Percentiles rank a stretch among this genome's conserved stretches.
These are phyloP conservation scores for Alternaria triticimaculans DNA, from an alignment of 2,329 filamentous ascomycete genomes.

Conservation along the genomic window DNA sequence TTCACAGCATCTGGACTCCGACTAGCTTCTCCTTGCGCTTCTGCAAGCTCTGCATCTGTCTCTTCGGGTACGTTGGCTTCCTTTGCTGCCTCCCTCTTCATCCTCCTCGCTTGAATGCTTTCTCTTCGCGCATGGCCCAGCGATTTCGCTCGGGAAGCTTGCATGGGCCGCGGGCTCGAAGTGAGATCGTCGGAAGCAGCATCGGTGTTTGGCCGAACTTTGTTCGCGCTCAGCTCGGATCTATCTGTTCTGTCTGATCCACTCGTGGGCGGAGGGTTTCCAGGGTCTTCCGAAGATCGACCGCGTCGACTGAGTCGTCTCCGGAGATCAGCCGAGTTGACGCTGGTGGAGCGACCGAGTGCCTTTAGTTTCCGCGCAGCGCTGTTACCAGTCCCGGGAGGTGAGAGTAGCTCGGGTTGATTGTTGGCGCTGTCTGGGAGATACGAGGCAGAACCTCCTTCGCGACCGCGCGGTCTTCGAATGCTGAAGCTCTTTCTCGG, in stretches of 20 bases:
- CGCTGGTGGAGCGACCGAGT: slow-evolving; percentile 85
- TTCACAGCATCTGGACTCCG: slow-evolving; percentile 80
- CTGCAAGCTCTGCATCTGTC: slow-evolving; percentile 77
- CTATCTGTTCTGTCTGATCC: slow-evolving; percentile 84
- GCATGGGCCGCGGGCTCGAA: slow-evolving; percentile 37
- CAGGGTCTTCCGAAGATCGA: slow-evolving; percentile 61
- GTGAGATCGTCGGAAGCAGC: slow-evolving; percentile 59
- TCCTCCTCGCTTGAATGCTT: slow-evolving; percentile 86
- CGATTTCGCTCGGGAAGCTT: slow-evolving; percentile 73
- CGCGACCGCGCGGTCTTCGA: slow-evolving; percentile 64
- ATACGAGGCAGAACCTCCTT: slow-evolving; percentile 58
- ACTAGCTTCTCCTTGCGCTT: slow-evolving; percentile 59
- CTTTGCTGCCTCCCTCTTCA: slow-evolving; percentile 72
- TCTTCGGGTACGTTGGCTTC: slow-evolving; percentile 88
- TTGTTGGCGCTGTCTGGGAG: slow-evolving; percentile 64
- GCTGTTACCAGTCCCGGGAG: slow-evolving; percentile 65
- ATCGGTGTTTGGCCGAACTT: slow-evolving; percentile 55
- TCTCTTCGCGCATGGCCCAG: slow-evolving; percentile 88
- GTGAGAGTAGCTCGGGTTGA: slow-evolving; percentile 78
- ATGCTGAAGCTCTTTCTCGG: slow-evolving; percentile 91
- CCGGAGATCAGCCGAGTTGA: slow-evolving; percentile 84
- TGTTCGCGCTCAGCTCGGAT: slow-evolving; percentile 61
- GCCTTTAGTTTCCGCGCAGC: slow-evolving; percentile 68
- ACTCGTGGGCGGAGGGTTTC: slow-evolving; percentile 74
- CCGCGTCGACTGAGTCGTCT: slow-evolving; percentile 66